phyloP scores from a whole-genome alignment of 768 basidiomycete species.

The Leucogyrophana mollusca region DNA sequence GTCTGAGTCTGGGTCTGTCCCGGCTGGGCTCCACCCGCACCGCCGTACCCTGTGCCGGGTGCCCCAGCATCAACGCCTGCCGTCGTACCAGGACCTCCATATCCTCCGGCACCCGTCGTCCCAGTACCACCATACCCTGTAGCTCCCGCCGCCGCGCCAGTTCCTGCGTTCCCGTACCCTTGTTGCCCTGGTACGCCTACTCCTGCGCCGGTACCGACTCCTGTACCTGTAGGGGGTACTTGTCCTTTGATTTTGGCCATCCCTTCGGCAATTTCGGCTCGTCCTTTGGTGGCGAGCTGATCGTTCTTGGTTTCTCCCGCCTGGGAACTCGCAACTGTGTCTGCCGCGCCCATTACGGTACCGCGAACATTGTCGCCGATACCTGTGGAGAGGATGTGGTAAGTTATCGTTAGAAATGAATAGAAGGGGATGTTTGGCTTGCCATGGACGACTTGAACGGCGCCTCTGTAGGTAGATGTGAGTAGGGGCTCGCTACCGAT shows the following conservation, averaged over 20 bases:
- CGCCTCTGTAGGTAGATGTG: conserved; percentile 32
- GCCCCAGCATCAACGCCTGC: neutral
- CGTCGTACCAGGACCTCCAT: neutral
- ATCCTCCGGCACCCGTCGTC: neutral
- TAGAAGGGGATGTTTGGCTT: neutral
- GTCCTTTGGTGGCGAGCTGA: conserved; percentile 36
- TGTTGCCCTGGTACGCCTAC: too few relatives aligned
- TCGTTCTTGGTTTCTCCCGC: conserved; percentile 30
- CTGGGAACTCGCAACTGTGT: conserved; percentile 26
- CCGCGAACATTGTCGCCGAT: conserved; percentile 46
- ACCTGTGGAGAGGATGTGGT: conserved; percentile 27
- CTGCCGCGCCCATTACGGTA: conserved; percentile 38
- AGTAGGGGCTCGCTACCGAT: too few relatives aligned
- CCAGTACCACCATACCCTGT: neutral
- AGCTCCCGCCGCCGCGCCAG: neutral
- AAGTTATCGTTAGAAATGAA: conserved; percentile 1
- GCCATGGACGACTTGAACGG: conserved; percentile 36
- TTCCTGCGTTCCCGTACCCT: neutral
- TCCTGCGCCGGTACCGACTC: neutral
- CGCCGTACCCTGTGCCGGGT: too few relatives aligned
- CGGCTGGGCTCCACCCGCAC: neutral
- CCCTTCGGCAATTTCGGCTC: conserved; percentile 39
- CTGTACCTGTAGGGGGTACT: neutral
- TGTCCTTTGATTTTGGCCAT: conserved; percentile 28
- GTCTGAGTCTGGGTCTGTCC: neutral